Evolutionary conservation across 345 rosid genomes (phyloP), one percentile per base, ranked within the genome.

Genomic region (Eucalyptus camaldulensis): DNA sequence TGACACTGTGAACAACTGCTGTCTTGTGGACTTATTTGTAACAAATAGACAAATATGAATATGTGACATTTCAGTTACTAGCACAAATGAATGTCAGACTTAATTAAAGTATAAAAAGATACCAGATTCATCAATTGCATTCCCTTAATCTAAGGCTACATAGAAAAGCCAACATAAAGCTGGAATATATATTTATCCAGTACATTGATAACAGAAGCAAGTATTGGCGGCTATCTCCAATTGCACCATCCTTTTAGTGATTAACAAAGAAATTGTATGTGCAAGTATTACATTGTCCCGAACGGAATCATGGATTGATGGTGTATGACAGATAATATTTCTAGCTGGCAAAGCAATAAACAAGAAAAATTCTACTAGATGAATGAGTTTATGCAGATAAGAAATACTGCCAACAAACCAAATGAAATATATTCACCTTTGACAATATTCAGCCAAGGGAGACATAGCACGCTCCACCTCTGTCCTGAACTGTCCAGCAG

Each of bases 191-290:
- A 7, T 65, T 29, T 29, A 29, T 65, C 72, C 72, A 29, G 37
- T 65, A 65, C 9, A 29, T 65, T 65, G 37, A 65, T 65, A 65
- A 65, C 17, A 12, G 72, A 65, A 29, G 19, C 72, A 0, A 65
- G 72, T 65, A 65, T 65, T 13, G 0, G 72, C 37, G 3, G 72
- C 72, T 14, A 65, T 65, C 9, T 27, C 72, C 72, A 65, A 65
- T 29, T 65, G 72, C 72, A n/a, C 72, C 19, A 0, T 60, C 7
- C 67, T 3, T 60, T 60, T 12, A 4, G 67, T 27, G 67, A 60
- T 24, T 60, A 0, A 25, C 31, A 29, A 0, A 13, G 1, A 12
- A 62, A 62, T 7, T n/a, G 19, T 65, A 65, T n/a, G 0, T 65
- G 72, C 9, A 13, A 1, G 72, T n/a, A 65, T 65, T 65, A 12